A percentile compares a stretch with the other conserved stretches of the same genome.
Conservation (phyloP, 2,329 filamentous ascomycete genomes). For the Trichophyton equinum region DNA sequence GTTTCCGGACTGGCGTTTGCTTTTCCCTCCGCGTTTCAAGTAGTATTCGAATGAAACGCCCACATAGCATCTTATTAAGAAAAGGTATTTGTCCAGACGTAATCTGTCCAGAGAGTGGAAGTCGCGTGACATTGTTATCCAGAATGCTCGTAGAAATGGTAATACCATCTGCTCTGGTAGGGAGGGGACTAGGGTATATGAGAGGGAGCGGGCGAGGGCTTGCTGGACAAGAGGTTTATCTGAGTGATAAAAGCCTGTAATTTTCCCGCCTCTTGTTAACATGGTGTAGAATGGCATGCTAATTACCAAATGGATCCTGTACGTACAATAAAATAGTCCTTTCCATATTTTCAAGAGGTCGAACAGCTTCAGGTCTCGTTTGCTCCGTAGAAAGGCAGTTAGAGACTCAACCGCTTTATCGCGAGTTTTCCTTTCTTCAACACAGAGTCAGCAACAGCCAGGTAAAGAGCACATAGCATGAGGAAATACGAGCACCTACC, state of each 20-base stretch:
- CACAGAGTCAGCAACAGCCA: constrained; percentile 6
- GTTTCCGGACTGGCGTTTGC: constrained; percentile 2
- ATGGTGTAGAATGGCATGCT: neutral
- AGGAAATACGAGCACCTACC: constrained; percentile 40
- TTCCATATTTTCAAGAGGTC: constrained; percentile 89
- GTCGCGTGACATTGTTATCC: constrained; percentile 56
- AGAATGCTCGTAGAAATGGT: constrained; percentile 51
- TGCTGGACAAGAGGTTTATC: constrained; percentile 83
- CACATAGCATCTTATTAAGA: constrained; percentile 68
- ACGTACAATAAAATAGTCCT: constrained; percentile 69
- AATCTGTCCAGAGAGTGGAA: constrained; percentile 61
- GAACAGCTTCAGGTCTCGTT: constrained; percentile 48
- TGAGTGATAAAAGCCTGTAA: constrained; percentile 72
- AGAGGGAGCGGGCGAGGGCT: constrained; percentile 64
- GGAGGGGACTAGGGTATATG: constrained; percentile 49
- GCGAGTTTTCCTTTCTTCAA: constrained; percentile 60
- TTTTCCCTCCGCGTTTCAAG: constrained; percentile 19
- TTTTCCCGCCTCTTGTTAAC: neutral
- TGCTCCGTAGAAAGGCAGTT: constrained; percentile 59
- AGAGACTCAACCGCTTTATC: constrained; percentile 67
- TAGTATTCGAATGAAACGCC: constrained; percentile 50
- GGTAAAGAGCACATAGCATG: constrained; percentile 10
- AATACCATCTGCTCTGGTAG: constrained; percentile 40
- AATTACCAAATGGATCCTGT: neutral
- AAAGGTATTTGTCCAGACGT: constrained; percentile 84